These are phyloP conservation scores for Calonectria naviculata DNA, from an alignment of 2,329 filamentous ascomycete genomes.

Conservation along the genomic window DNA sequence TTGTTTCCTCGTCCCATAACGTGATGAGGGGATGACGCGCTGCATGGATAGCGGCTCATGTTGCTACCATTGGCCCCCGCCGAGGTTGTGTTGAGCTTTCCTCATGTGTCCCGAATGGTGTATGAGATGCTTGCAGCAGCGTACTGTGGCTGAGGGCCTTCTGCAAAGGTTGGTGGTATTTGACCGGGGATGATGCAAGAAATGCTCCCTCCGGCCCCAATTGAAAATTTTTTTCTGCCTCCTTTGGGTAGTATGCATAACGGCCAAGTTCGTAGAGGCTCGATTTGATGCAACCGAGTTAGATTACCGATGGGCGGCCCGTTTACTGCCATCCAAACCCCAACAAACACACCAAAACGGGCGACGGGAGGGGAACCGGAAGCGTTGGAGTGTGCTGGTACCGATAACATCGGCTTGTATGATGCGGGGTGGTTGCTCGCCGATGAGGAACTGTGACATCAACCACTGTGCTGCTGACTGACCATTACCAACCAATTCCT, in stretches of 20 bases:
- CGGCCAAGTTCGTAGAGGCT: constrained; percentile 3
- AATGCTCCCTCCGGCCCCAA: neutral
- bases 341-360: constrained; percentile 11
- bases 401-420: neutral
- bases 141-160: constrained; percentile 5
- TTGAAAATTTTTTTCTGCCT: neutral
- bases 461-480: neutral
- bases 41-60: constrained; percentile 2
- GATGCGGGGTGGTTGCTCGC: neutral
- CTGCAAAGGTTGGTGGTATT: neutral
- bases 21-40: constrained; percentile 13
- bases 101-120: neutral
- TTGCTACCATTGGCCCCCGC: constrained; percentile 17
- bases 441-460: neutral
- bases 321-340: neutral
- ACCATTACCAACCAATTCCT: neutral
- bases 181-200: constrained; percentile 6
- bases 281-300: constrained; percentile 20
- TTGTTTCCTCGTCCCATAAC: neutral
- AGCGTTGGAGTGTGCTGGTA: neutral
- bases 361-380: constrained; percentile 1
- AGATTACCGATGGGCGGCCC: constrained; percentile 9
- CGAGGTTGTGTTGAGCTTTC: constrained; percentile 14
- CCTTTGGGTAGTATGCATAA: constrained; percentile 1
- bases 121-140: neutral